Evolutionary conservation across 768 basidiomycete genomes (phyloP).

Genomic region (Pleurotus tuoliensis): DNA sequence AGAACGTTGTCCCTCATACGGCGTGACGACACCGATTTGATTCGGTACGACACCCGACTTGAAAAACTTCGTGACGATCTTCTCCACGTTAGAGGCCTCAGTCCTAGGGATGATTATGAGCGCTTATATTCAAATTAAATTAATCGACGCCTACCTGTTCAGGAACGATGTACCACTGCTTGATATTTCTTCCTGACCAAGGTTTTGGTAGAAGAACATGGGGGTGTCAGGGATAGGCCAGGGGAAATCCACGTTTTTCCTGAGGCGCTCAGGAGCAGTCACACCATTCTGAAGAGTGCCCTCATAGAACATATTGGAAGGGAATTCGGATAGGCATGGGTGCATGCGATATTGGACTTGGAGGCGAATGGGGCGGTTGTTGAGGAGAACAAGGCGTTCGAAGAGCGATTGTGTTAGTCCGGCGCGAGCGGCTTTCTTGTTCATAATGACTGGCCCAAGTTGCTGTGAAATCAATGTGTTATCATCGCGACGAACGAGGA

Average conservation of each 20-base stretch:
- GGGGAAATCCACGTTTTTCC: slow-evolving; percentile 99
- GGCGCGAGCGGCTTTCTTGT: slow-evolving; percentile 99
- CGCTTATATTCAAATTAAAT: slow-evolving; percentile 16
- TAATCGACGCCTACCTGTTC: slow-evolving; percentile 57
- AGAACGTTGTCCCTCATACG: slow-evolving; percentile 97
- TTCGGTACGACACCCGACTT: slow-evolving; percentile 93
- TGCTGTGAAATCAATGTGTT: slow-evolving; percentile 46
- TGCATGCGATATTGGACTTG: slow-evolving; percentile 99
- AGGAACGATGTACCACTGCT: slow-evolving; percentile 98
- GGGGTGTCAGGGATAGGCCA: slow-evolving; percentile 97
- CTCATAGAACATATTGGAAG: slow-evolving; percentile 99
- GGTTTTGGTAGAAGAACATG: slow-evolving; percentile 99
- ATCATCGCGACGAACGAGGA: background rate
- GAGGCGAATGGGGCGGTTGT: slow-evolving; percentile 94
- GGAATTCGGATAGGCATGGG: slow-evolving; percentile 97
- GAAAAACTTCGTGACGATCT: slow-evolving; percentile 99
- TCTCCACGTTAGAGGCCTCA: slow-evolving; percentile 98
- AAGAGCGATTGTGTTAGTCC: slow-evolving; percentile 98
- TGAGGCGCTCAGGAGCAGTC: slow-evolving; percentile 92
- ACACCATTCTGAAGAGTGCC: slow-evolving; percentile 98
- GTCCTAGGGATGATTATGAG: slow-evolving; percentile 51
- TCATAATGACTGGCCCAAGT: slow-evolving; percentile 99
- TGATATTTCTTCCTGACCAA: slow-evolving; percentile 98
- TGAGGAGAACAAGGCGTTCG: slow-evolving; percentile 92
- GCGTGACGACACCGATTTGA: slow-evolving; percentile 98